Evolutionary conservation across 371 early-diverging fungal species (phyloP), one percentile per base, ranked within the genome.

Genomic region (Apophysomyces ossiformis): DNA sequence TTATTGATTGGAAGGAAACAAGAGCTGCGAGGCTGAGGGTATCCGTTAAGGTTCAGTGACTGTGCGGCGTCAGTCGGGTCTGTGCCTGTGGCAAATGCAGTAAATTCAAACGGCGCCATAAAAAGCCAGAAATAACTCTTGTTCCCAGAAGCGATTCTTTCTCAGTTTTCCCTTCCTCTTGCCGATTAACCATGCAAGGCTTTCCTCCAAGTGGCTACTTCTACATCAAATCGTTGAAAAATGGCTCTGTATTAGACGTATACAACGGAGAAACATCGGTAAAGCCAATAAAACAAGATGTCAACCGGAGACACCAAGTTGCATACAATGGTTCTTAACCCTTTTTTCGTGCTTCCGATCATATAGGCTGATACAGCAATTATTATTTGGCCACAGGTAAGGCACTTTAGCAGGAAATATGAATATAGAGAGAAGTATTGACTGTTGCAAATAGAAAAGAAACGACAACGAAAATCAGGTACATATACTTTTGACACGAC

Each of bases 191-290:
- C 68, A 67, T 67, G 68, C 43, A 58, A 35, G 70, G 58, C 44
- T 76, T 76, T 58, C 76, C 76, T 58, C 57, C 45, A 60, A 59
- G 69, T 39, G 38, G 66, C 43, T 76, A 68, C 67, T 76, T 76
- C 46, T 71, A 58, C 47, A 76, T 76, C 54, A 68, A 70, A 63
- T 70, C 72, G 1, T 44, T 54, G 13, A 58, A 64, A 37, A 70
- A 57, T 37, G 67, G 63, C 4, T 46, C 57, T 15, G 69, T 70
- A 15, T 13, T 76, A 7, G 69, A 71, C 39, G 66, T 70, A 21
- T 58, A 59, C 37, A 56, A 65, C 41, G 65, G 58, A 18, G 58
- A 61, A 37, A 61, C 63, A 54, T 45, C 54, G 54, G 32, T 57
- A 32, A 26, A 7, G 5, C 1, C 16, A 7, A 45, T 13, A 12